phyloP scores from a whole-genome alignment of 2,329 filamentous ascomycete genomes.

The Pseudopyrenochaeta lycopersici region DNA sequence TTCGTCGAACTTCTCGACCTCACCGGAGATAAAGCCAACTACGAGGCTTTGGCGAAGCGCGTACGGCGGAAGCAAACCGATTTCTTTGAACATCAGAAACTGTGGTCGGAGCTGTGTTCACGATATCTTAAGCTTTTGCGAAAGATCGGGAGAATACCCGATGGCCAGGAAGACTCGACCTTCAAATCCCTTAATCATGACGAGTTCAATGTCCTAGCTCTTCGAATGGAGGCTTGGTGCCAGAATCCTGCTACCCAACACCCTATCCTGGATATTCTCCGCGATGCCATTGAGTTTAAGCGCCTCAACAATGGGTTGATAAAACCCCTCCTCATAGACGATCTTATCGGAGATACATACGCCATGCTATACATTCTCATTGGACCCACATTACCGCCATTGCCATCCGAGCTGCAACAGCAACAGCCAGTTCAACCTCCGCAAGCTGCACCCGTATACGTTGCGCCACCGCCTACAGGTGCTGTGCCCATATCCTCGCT shows the following conservation, averaged over 20 bases:
- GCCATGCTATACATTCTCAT: conserved; percentile 76
- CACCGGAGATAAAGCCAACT: conserved; percentile 75
- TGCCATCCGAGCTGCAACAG: conserved; percentile 55
- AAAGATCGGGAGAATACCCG: conserved; percentile 63
- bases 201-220: conserved; percentile 68
- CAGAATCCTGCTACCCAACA: conserved; percentile 59
- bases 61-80: conserved; percentile 85
- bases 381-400: conserved; percentile 64
- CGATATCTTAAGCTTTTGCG: conserved; percentile 69
- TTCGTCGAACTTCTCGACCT: conserved; percentile 79
- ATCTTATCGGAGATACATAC: conserved; percentile 92
- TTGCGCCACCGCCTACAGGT: conserved; percentile 19
- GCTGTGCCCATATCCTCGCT: conserved; percentile 40
- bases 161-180: conserved; percentile 70
- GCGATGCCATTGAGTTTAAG: conserved; percentile 74
- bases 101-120: conserved; percentile 70
- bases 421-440: conserved; percentile 14
- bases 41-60: conserved; percentile 81
- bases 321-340: conserved; percentile 86
- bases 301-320: conserved; percentile 87
- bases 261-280: conserved; percentile 67
- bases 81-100: conserved; percentile 68
- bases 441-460: conserved; percentile 9
- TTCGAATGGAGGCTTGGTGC: conserved; percentile 67
- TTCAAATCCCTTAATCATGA: conserved; percentile 72